These are phyloP conservation scores for Fomitopsis serialis DNA, from an alignment of 768 basidiomycete genomes.

Conservation along the genomic window DNA sequence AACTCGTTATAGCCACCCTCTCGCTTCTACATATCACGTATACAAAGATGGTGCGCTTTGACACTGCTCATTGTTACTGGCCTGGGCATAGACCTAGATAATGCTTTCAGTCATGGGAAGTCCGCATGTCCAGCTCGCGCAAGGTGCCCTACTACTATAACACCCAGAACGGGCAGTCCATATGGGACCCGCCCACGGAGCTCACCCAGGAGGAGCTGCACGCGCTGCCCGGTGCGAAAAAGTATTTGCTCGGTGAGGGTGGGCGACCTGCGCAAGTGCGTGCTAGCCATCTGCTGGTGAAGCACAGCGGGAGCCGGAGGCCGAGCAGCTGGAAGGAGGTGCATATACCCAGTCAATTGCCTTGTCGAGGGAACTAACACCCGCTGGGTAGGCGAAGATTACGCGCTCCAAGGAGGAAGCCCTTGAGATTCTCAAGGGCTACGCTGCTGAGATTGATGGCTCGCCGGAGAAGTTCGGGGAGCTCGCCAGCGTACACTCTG, in stretches of 20 bases:
- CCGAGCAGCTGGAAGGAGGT: constrained; percentile 86
- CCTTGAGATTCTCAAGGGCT: constrained; percentile 64
- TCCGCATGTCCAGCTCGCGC: constrained; percentile 79
- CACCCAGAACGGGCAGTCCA: constrained; percentile 56
- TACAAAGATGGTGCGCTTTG: not conserved
- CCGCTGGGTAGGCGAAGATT: constrained; percentile 51
- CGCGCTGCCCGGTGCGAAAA: constrained; percentile 58
- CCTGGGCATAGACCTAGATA: not conserved
- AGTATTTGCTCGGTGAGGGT: constrained; percentile 35
- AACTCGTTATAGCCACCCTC: not conserved
- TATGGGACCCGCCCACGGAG: constrained; percentile 71
- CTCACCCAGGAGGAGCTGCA: constrained; percentile 57
- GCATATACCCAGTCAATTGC: not conserved
- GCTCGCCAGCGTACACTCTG: constrained; percentile 74
- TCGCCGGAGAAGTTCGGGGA: constrained; percentile 58
- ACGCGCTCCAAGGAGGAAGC: constrained; percentile 88
- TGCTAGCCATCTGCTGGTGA: constrained; percentile 94
- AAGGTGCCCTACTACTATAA: constrained; percentile 88
- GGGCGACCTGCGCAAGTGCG: constrained; percentile 55
- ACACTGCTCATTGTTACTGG: not conserved
- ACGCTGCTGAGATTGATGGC: constrained; percentile 56
- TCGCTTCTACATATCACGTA: not conserved
- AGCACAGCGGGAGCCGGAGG: constrained; percentile 76
- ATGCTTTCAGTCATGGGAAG: constrained; percentile 55
- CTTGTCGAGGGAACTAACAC: not conserved